These are phyloP conservation scores for Delitschia confertaspora DNA, from an alignment of 495 filamentous ascomycete species.

Conservation along the genomic window DNA sequence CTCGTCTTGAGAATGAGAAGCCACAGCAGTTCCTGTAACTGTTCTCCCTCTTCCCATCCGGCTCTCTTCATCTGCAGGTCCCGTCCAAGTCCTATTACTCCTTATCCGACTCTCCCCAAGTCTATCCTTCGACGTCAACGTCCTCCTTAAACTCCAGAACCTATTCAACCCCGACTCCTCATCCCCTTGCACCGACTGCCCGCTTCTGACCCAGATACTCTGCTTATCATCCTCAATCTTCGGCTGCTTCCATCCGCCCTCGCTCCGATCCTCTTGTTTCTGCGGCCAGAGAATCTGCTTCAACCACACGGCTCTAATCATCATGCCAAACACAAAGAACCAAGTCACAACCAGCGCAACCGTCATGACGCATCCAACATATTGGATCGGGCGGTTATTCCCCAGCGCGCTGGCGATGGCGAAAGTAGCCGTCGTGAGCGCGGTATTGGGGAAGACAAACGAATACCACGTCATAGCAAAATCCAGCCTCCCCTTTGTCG, in stretches of 20 bases:
- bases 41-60: too few relatives aligned
- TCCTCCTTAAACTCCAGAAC: too few relatives aligned
- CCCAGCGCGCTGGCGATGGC: slow-evolving; percentile 47
- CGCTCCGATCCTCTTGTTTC: slow-evolving; percentile 55
- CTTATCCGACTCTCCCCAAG: too few relatives aligned
- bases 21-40: too few relatives aligned
- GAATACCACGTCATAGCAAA: slow-evolving; percentile 88
- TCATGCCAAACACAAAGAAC: slow-evolving; percentile 58
- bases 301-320: slow-evolving; percentile 57
- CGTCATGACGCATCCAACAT: slow-evolving; percentile 59
- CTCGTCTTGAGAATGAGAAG: too few relatives aligned
- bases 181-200: too few relatives aligned
- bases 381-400: slow-evolving; percentile 41
- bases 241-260: slow-evolving; percentile 45
- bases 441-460: slow-evolving; percentile 82
- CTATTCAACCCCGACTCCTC: too few relatives aligned
- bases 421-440: slow-evolving; percentile 63
- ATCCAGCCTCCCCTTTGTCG: slow-evolving; percentile 49
- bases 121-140: too few relatives aligned
- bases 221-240: slow-evolving; percentile 17
- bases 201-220: too few relatives aligned
- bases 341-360: slow-evolving; percentile 57
- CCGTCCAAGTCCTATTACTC: too few relatives aligned
- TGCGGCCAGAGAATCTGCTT: slow-evolving; percentile 66
- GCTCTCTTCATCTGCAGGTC: too few relatives aligned